These are phyloP conservation scores for Pezicula radicicola DNA, from an alignment of 2,329 filamentous ascomycete genomes.

Conservation along the genomic window DNA sequence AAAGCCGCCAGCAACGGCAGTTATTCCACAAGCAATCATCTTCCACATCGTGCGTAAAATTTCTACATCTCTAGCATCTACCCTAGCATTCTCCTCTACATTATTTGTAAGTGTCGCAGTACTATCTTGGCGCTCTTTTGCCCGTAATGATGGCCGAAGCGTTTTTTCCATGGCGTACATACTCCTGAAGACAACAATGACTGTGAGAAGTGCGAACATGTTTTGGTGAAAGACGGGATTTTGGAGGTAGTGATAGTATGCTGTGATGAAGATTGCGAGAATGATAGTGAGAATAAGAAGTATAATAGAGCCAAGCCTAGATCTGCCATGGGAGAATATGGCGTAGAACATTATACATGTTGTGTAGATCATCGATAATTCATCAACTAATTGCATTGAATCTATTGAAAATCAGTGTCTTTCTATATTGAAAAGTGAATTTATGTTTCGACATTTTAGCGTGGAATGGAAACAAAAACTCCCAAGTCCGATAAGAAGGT, in stretches of 20 bases:
- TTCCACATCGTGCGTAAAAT: conserved; percentile 67
- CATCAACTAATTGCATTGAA: conserved; percentile 69
- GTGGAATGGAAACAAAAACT: conserved; percentile 33
- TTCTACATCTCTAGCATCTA: conserved; percentile 52
- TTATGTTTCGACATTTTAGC: too few species aligned
- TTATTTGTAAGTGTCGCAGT: conserved; percentile 34
- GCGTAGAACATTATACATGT: conserved; percentile 65
- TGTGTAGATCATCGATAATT: conserved; percentile 70
- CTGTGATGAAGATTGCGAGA: conserved; percentile 58
- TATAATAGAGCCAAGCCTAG: conserved; percentile 38
- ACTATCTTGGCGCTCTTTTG: conserved; percentile 34
- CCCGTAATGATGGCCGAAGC: conserved; percentile 48
- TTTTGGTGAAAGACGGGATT: conserved; percentile 72
- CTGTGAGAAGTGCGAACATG: conserved; percentile 62
- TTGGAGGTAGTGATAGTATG: conserved; percentile 72
- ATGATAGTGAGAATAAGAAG: conserved; percentile 48
- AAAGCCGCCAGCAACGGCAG: conserved; percentile 64
- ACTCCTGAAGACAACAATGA: conserved; percentile 51
- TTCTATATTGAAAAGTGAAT: conserved; percentile 28
- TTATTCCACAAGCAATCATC: conserved; percentile 58
- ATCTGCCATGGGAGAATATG: conserved; percentile 59
- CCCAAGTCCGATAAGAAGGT: conserved; percentile 33
- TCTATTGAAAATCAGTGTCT: conserved; percentile 38
- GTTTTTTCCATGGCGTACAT: conserved; percentile 67
- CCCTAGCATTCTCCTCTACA: conserved; percentile 34